Conservation (phyloP, 768 basidiomycete genomes). For the Saitozyma podzolica region DNA sequence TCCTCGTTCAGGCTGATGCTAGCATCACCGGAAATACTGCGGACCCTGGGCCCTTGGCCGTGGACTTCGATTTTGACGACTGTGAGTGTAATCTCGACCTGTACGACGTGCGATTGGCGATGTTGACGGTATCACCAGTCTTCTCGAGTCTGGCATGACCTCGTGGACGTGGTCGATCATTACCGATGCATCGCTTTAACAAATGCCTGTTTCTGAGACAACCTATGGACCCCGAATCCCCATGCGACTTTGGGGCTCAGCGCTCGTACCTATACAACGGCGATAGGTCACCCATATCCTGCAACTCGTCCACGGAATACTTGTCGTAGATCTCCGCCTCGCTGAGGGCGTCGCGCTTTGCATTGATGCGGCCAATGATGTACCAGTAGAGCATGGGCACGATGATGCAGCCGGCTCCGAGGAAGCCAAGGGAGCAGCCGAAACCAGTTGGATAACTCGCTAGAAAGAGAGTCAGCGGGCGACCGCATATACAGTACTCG, state of each 20-base stretch:
- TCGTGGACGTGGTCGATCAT: too few relatives aligned
- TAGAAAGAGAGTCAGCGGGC: neutral
- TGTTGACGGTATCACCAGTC: too few relatives aligned
- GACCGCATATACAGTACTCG: neutral
- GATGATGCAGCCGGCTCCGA: conserved; percentile 30
- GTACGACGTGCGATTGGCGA: too few relatives aligned
- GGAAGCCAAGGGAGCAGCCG: conserved; percentile 30
- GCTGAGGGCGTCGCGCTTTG: conserved; percentile 28
- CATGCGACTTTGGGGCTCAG: conserved; percentile 5
- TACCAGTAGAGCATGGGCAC: conserved; percentile 29
- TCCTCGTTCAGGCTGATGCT: too few relatives aligned
- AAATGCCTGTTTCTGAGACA: too few relatives aligned
- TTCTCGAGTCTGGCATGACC: too few relatives aligned
- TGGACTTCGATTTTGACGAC: too few relatives aligned
- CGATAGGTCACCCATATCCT: conserved; percentile 35
- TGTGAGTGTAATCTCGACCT: too few relatives aligned
- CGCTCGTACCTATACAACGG: conserved; percentile 43
- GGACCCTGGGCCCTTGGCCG: too few relatives aligned
- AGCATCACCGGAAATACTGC: too few relatives aligned
- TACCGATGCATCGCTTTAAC: too few relatives aligned
- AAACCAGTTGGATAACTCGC: conserved; percentile 42
- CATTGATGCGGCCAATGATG: conserved; percentile 28
- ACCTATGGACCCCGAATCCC: too few relatives aligned
- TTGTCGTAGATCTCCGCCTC: conserved; percentile 34
- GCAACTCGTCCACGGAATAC: conserved; percentile 35